Conservation (phyloP, 495 filamentous ascomycete genomes). For the Hyphodiscus hymeniophilus region DNA sequence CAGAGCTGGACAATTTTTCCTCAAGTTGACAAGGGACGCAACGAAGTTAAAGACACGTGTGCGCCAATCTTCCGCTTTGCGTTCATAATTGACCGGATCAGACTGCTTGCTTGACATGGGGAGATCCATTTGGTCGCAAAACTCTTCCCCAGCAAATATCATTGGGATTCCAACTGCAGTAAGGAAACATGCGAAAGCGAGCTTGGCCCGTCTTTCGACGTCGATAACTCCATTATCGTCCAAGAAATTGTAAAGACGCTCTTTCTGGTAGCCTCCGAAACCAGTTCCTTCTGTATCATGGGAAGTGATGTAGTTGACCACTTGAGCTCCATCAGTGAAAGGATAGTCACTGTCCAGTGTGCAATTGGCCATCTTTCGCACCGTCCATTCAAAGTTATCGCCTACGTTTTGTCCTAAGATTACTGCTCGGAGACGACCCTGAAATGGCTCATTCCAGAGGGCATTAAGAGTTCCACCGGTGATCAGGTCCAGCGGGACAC, state of each 20-base stretch:
- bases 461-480: conserved; percentile 19
- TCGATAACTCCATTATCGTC: conserved; percentile 19
- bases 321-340: conserved; percentile 25
- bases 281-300: conserved; percentile 26
- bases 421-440: conserved; percentile 17
- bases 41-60: conserved; percentile 23
- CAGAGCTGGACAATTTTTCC: conserved; percentile 22
- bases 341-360: conserved; percentile 18
- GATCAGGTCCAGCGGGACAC: conserved; percentile 22
- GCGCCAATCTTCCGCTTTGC: conserved; percentile 24
- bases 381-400: conserved; percentile 25
- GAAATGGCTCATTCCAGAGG: conserved; percentile 27
- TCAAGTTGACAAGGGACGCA: conserved; percentile 18
- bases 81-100: conserved; percentile 27
- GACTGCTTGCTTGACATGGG: conserved; percentile 24
- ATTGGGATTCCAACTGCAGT: conserved; percentile 29
- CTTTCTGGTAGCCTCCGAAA: conserved; percentile 8
- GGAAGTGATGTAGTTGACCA: conserved; percentile 28
- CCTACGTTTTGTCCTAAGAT: conserved; percentile 16
- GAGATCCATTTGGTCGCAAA: conserved; percentile 24
- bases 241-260: conserved; percentile 26
- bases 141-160: conserved; percentile 31
- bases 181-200: conserved; percentile 25
- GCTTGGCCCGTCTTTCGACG: conserved; percentile 19
- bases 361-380: conserved; percentile 24